These are phyloP conservation scores for Phellinidium pouzarii DNA, from an alignment of 1,284 basidiomycete species.

Conservation along the genomic window DNA sequence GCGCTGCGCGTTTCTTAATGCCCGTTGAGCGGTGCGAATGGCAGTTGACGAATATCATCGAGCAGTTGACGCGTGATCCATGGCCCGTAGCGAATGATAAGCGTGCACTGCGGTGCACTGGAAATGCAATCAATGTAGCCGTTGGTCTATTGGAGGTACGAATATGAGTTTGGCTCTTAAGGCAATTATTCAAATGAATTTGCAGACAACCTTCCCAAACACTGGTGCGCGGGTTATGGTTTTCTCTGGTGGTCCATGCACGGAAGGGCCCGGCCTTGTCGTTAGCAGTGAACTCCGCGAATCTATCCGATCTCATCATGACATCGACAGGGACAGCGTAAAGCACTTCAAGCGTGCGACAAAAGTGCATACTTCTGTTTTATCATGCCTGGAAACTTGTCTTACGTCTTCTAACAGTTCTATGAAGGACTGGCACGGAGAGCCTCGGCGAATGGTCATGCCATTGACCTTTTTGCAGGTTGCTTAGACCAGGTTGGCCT, in stretches of 20 bases:
- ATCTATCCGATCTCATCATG: constrained; percentile 97
- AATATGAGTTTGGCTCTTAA: neutral
- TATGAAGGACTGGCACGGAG: constrained; percentile 95
- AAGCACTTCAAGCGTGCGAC: constrained; percentile 97
- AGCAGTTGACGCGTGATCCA: constrained; percentile 85
- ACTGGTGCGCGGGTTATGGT: constrained; percentile 96
- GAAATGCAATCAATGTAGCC: constrained; percentile 91
- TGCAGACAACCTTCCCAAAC: constrained; percentile 82
- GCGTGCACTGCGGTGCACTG: constrained; percentile 92
- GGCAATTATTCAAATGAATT: neutral
- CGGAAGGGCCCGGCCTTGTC: constrained; percentile 96
- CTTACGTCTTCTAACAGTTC: constrained; percentile 49
- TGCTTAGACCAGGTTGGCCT: constrained; percentile 98
- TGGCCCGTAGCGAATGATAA: constrained; percentile 98
- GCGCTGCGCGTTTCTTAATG: constrained; percentile 90
- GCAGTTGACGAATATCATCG: constrained; percentile 91
- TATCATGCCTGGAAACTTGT: neutral
- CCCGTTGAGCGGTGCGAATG: constrained; percentile 94
- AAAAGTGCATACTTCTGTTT: constrained; percentile 58
- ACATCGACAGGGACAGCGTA: constrained; percentile 95
- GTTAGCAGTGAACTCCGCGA: constrained; percentile 95
- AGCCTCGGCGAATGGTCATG: constrained; percentile 91
- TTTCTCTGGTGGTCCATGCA: constrained; percentile 94
- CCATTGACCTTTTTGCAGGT: constrained; percentile 93
- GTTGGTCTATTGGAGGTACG: constrained; percentile 79